Evolutionary conservation across 1,284 basidiomycete genomes (phyloP), one percentile per base, ranked within the genome.

Genomic region (Papiliotrema laurentii): DNA sequence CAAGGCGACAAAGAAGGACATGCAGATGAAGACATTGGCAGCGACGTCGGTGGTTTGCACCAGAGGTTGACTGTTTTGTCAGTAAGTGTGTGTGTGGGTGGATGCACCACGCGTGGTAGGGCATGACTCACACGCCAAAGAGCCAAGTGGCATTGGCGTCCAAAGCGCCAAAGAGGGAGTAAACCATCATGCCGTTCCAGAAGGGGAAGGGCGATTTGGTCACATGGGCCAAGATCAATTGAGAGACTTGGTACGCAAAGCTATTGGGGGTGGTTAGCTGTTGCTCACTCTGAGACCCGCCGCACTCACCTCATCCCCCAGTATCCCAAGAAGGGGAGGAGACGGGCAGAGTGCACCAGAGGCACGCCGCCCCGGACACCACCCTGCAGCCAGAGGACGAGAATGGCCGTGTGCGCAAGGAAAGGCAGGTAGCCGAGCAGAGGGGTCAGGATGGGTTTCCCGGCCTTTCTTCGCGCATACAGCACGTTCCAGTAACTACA

Each of bases 141-240:
- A 90, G 64, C 37, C 71, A 64, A 0, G 81, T 81, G 45, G 88
- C 69, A 69, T 90, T 89, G 9, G 87, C 91, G 68, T 98, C 94
- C 24, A 90, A 49, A 0, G 86, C 86, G 4, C 85, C 85, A 13
- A 91, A 65, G 5, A 84, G 69, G 54, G 83, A 87, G 83, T 86
- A 89, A 9, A 91, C 69, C 83, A 91, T 91, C 68, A 91, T 81
- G 59, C 82, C 80, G 71, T 96, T 89, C 83, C 86, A 92, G 69
- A 81, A 80, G 0, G 93, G 93, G 77, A 97, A 96, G 5, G 83
- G 77, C 34, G 81, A 79, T 57, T 83, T 83, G 44, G 91, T 93
- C 35, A 97, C 84, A 72, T 98, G 94, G 0, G 92, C 89, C 30
- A 97, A 76, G 67, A 97, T 97, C 75, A 97, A 87, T 58, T 87